These are phyloP conservation scores for Biancaea sappan DNA, from an alignment of 306 rosid species.

Conservation along the genomic window DNA sequence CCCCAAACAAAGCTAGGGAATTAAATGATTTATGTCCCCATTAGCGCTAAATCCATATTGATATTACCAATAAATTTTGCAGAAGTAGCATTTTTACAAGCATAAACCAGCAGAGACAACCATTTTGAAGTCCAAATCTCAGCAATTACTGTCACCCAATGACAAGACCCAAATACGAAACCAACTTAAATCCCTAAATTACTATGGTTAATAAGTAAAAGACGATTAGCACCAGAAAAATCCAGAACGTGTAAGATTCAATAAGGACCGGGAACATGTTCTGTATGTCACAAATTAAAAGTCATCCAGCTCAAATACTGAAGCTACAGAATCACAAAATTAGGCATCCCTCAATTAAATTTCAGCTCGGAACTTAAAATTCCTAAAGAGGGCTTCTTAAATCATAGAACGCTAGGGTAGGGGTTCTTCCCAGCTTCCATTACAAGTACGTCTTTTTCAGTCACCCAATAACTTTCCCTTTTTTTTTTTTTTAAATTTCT, in stretches of 20 bases:
- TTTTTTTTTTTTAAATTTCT: too few species aligned
- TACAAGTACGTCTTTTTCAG: conserved; percentile 50
- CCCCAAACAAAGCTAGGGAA: too few species aligned
- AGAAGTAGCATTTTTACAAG: background rate
- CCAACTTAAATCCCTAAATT: conserved; percentile 45
- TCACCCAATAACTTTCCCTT: too few species aligned
- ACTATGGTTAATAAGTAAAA: conserved; percentile 32
- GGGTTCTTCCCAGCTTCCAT: conserved; percentile 45
- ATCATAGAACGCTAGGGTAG: conserved; percentile 42
- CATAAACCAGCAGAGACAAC: conserved; percentile 18
- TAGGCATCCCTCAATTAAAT: conserved; percentile 49
- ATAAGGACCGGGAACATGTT: conserved; percentile 52
- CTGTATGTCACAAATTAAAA: conserved; percentile 33
- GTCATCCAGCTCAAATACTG: conserved; percentile 29
- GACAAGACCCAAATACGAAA: conserved; percentile 41
- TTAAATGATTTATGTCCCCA: too few species aligned
- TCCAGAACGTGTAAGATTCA: conserved; percentile 33
- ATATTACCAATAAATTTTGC: background rate
- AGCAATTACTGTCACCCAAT: conserved; percentile 32
- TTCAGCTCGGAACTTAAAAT: conserved; percentile 37
- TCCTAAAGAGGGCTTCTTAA: conserved; percentile 33
- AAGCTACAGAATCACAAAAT: conserved; percentile 42
- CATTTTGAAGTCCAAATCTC: conserved; percentile 19
- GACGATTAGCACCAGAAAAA: conserved; percentile 53
- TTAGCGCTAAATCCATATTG: conserved; percentile 21